Conservation (phyloP, 208 protist genomes). For the Acanthamoeba comandoni region DNA sequence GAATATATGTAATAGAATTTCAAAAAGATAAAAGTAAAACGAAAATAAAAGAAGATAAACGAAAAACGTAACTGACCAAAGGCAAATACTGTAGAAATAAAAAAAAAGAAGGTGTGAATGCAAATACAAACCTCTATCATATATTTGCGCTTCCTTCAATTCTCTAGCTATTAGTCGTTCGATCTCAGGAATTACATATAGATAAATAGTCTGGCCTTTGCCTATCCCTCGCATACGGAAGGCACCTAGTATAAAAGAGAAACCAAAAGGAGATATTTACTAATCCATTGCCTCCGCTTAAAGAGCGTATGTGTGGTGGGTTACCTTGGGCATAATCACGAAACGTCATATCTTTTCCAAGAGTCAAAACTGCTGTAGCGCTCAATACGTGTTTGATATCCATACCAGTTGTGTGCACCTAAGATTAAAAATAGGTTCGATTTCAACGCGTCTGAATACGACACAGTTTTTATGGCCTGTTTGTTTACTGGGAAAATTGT, state of each 20-base stretch:
- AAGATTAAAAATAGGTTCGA: too few species aligned
- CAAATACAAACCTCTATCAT: neutral
- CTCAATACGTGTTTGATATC: conserved; percentile 94
- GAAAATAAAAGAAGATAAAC: too few species aligned
- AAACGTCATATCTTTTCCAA: conserved; percentile 96
- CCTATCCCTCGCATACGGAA: conserved; percentile 93
- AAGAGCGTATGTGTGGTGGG: neutral
- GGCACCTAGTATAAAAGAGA: conserved; percentile 74
- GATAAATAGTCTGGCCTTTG: conserved; percentile 91
- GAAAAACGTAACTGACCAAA: neutral
- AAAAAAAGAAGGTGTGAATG: neutral
- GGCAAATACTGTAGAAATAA: neutral
- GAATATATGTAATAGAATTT: too few species aligned
- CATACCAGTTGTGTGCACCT: conserved; percentile 95
- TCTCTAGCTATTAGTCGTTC: conserved; percentile 86
- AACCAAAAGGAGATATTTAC: neutral
- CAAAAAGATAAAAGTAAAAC: too few species aligned
- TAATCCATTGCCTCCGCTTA: too few species aligned
- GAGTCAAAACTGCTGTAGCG: conserved; percentile 92
- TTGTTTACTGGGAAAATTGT: too few species aligned
- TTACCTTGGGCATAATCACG: conserved; percentile 93
- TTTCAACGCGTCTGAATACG: too few species aligned
- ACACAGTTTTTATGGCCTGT: too few species aligned
- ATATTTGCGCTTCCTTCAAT: conserved; percentile 78
- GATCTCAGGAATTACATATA: conserved; percentile 95